Evolutionary conservation across 2,329 filamentous ascomycete genomes (phyloP).

Genomic region (Beauveria medogensis): DNA sequence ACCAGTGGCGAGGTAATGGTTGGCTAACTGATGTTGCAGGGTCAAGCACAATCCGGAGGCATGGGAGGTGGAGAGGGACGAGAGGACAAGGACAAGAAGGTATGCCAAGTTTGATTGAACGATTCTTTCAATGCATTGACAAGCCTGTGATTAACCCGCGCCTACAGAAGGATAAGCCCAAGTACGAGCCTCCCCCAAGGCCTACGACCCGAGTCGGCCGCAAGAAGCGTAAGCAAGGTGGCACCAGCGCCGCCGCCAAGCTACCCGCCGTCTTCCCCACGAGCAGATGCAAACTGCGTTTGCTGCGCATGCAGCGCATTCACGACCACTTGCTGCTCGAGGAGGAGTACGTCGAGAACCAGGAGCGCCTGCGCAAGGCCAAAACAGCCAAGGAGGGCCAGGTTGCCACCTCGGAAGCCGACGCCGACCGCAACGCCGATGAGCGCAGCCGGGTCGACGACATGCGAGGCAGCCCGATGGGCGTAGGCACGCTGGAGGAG

Average conservation of each 20-base stretch:
- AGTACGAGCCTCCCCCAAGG: constrained; percentile 97
- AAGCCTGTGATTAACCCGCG: constrained; percentile 15
- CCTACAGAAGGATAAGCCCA: constrained; percentile 93
- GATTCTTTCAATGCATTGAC: neutral
- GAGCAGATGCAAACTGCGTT: constrained; percentile 92
- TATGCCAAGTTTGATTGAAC: constrained; percentile 26
- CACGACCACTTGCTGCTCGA: constrained; percentile 95
- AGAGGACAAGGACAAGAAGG: constrained; percentile 92
- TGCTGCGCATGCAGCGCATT: constrained; percentile 96
- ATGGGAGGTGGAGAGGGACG: constrained; percentile 74
- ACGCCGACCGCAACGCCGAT: constrained; percentile 79
- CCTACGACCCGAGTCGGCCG: constrained; percentile 94
- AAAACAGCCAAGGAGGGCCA: constrained; percentile 70
- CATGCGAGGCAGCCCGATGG: constrained; percentile 98
- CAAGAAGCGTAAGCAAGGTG: constrained; percentile 95
- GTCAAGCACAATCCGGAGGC: constrained; percentile 72
- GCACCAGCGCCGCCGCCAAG: constrained; percentile 90
- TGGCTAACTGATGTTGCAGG: constrained; percentile 38
- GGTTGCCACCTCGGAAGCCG: constrained; percentile 61
- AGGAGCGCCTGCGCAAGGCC: constrained; percentile 88
- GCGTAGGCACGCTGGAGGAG: constrained; percentile 93
- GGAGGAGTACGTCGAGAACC: constrained; percentile 98
- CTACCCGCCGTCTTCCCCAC: constrained; percentile 91
- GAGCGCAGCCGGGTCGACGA: constrained; percentile 93
- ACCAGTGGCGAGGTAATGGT: neutral